phyloP scores from a whole-genome alignment of 169 alveolate genomes.

The Cryptosporidium sp. region DNA sequence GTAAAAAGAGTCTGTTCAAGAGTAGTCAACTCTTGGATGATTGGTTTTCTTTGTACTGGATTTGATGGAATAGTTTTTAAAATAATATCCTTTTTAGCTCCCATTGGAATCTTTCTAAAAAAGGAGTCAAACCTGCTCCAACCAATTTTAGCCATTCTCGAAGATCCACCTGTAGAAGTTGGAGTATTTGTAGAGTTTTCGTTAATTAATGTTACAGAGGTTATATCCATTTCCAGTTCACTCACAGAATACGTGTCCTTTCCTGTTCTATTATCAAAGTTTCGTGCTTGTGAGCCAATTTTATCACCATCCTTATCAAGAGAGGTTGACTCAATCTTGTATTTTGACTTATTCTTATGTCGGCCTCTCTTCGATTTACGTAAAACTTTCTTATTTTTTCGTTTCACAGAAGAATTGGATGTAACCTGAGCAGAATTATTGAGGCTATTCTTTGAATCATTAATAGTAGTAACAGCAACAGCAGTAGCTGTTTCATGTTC shows the following conservation, averaged over 20 bases:
- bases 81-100: slow-evolving; percentile 40
- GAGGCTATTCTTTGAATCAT: not conserved
- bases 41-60: slow-evolving; percentile 12
- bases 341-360: slow-evolving; percentile 1
- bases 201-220: slow-evolving; percentile 54
- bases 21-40: slow-evolving; percentile 16
- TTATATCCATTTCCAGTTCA: slow-evolving; percentile 19
- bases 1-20: slow-evolving; percentile 26
- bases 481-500: not conserved
- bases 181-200: slow-evolving; percentile 32
- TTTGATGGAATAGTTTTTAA: slow-evolving; percentile 44
- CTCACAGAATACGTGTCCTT: not conserved
- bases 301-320: not conserved
- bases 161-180: slow-evolving; percentile 14
- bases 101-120: slow-evolving; percentile 58
- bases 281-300: not conserved
- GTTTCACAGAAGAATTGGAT: not conserved
- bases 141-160: slow-evolving; percentile 57
- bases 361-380: slow-evolving; percentile 38
- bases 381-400: slow-evolving; percentile 44
- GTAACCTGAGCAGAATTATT: not conserved
- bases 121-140: slow-evolving; percentile 71
- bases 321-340: not conserved
- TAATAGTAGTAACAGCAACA: not conserved
- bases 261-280: not conserved